Evolutionary conservation across 176 grass and related monocot genomes (phyloP).

Genomic region (Cenchrus fungigraminus): DNA sequence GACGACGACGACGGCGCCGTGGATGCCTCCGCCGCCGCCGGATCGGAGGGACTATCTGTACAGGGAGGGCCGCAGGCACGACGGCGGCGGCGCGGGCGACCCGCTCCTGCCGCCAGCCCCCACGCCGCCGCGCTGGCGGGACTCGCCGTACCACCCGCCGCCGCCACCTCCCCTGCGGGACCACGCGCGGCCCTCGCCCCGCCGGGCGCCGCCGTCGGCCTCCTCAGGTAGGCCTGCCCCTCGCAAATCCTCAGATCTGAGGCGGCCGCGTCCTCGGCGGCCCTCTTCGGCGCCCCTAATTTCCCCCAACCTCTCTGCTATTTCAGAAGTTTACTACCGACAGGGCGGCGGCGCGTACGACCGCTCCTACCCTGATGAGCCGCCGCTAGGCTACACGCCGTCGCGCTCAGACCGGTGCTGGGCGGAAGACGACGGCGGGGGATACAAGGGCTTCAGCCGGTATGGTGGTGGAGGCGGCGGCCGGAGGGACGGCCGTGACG

Average conservation of each 20-base stretch:
- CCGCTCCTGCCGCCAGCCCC: conserved; percentile 35
- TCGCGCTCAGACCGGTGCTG: conserved; percentile 75
- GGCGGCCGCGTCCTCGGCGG: not conserved
- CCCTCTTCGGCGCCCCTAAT: conserved; percentile 29
- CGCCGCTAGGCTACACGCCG: conserved; percentile 51
- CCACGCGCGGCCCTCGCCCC: conserved; percentile 51
- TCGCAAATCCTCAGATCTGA: conserved; percentile 54
- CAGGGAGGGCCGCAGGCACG: conserved; percentile 67
- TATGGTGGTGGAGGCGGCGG: conserved; percentile 53
- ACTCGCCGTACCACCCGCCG: conserved; percentile 57
- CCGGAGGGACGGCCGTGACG: conserved; percentile 60
- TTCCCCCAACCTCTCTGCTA: conserved; percentile 28
- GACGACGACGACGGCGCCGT: conserved; percentile 51
- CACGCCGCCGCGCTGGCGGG: conserved; percentile 59
- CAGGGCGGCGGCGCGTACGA: conserved; percentile 53
- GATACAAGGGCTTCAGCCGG: conserved; percentile 54
- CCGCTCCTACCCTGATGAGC: conserved; percentile 57
- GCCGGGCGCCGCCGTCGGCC: conserved; percentile 42
- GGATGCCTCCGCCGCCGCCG: conserved; percentile 79
- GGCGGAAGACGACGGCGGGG: conserved; percentile 55
- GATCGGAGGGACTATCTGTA: conserved; percentile 77
- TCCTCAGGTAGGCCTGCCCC: conserved; percentile 48
- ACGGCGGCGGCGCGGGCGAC: conserved; percentile 55
- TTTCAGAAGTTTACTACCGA: conserved; percentile 70
- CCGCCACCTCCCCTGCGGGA: conserved; percentile 54